Conservation (phyloP, 805 yeast species). For the Suhomyces sp. region DNA sequence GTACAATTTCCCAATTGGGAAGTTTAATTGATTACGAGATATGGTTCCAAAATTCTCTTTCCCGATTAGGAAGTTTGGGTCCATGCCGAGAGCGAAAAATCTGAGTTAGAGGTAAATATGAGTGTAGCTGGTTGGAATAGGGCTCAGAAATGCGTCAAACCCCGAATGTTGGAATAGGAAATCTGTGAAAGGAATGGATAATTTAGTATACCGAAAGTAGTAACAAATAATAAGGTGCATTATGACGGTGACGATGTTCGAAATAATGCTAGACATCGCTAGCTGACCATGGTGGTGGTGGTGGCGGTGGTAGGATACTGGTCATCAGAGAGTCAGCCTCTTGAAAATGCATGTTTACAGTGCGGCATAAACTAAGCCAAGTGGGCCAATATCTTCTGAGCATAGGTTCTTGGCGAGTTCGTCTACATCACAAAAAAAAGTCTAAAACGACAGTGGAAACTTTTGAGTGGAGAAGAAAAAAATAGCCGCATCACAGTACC, state of each 20-base stretch:
- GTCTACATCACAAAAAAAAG: not conserved
- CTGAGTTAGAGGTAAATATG: not conserved
- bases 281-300: not conserved
- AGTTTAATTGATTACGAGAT: slow-evolving; percentile 12
- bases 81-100: not conserved
- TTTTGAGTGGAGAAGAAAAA: not conserved
- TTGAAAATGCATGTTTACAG: not conserved
- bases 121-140: not conserved
- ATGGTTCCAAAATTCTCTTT: slow-evolving; percentile 10
- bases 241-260: not conserved
- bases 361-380: not conserved
- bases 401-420: not conserved
- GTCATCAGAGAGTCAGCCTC: not conserved
- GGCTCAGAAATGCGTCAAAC: not conserved
- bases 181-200: not conserved
- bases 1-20: slow-evolving; percentile 20
- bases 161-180: not conserved
- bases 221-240: not conserved
- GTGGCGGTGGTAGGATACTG: not conserved
- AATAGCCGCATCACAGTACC: not conserved
- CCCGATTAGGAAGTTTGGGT: slow-evolving; percentile 19
- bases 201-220: not conserved
- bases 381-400: not conserved
- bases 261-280: not conserved
- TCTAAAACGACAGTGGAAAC: not conserved